phyloP scores from a whole-genome alignment of 2,329 filamentous ascomycete species.

The Nothomitra cinnamomea region DNA sequence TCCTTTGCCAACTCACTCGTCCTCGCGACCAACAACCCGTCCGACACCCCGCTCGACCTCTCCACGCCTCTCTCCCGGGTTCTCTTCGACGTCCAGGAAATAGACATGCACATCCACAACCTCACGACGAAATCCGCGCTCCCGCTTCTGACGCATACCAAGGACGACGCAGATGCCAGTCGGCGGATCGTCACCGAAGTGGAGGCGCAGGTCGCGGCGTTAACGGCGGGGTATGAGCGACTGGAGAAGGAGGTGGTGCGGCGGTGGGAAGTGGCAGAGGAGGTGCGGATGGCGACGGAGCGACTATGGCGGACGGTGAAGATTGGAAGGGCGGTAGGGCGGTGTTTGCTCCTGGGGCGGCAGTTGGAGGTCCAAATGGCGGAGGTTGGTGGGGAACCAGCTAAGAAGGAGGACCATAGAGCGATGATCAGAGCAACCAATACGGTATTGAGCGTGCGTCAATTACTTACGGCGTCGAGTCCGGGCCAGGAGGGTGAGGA shows the following conservation, averaged over 20 bases:
- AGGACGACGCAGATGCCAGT: conserved; percentile 55
- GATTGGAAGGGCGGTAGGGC: conserved; percentile 56
- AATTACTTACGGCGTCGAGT: conserved; percentile 39
- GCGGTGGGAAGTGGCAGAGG: conserved; percentile 71
- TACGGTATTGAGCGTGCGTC: conserved; percentile 58
- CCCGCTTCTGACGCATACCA: conserved; percentile 63
- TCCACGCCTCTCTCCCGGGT: conserved; percentile 86
- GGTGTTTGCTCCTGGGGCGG: conserved; percentile 65
- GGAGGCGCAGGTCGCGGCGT: conserved; percentile 58
- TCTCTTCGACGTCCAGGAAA: conserved; percentile 90
- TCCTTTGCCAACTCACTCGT: conserved; percentile 81
- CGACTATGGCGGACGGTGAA: conserved; percentile 66
- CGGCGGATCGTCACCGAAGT: conserved; percentile 54
- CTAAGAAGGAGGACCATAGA: conserved; percentile 51
- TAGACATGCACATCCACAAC: conserved; percentile 87
- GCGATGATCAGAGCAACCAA: conserved; percentile 70
- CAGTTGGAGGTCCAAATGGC: conserved; percentile 76
- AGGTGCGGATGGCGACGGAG: conserved; percentile 60
- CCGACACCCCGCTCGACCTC: conserved; percentile 78
- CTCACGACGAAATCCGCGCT: conserved; percentile 73
- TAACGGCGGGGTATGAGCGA: conserved; percentile 73
- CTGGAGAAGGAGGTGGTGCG: conserved; percentile 74
- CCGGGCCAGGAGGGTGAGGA: conserved; percentile 61
- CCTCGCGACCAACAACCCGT: conserved; percentile 77
- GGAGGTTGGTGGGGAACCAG: conserved; percentile 36